Evolutionary conservation across 176 grass and related monocot species (phyloP).

Genomic region (Olyra latifolia): DNA sequence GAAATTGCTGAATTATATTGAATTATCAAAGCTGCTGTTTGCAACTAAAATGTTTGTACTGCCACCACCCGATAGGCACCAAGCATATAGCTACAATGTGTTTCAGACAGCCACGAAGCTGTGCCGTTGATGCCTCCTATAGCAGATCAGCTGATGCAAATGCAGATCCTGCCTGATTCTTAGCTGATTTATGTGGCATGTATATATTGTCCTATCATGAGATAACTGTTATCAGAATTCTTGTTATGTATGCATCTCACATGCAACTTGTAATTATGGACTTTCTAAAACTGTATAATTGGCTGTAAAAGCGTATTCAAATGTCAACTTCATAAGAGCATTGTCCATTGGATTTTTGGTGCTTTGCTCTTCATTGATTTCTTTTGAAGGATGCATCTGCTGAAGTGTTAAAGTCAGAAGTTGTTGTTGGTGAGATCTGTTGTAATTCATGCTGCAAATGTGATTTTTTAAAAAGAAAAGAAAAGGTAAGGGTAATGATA

Average conservation of each 20-base stretch:
- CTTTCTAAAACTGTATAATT: neutral
- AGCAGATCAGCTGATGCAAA: constrained; percentile 14
- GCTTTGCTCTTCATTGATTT: neutral
- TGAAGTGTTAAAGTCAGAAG: neutral
- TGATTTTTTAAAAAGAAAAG: neutral
- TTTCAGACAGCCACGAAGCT: neutral
- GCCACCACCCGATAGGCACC: neutral
- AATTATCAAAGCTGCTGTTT: neutral
- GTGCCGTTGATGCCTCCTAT: neutral
- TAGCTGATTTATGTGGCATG: neutral
- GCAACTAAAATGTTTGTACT: constrained; percentile 20
- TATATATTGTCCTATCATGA: neutral
- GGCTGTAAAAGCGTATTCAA: neutral
- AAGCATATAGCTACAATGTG: neutral
- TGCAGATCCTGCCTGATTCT: constrained; percentile 9
- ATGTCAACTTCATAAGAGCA: neutral
- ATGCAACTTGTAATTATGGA: neutral
- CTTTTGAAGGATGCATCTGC: neutral
- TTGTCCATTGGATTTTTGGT: constrained; percentile 2
- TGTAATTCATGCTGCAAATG: neutral
- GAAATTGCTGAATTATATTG: neutral
- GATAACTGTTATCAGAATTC: neutral
- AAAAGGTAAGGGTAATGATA: neutral
- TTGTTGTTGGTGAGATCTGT: neutral
- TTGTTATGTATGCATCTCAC: neutral